Percentiles rank a stretch among this genome's conserved stretches.
These are phyloP conservation scores for Ganoderma lingzhi DNA, from an alignment of 1,284 basidiomycete genomes.

Conservation along the genomic window DNA sequence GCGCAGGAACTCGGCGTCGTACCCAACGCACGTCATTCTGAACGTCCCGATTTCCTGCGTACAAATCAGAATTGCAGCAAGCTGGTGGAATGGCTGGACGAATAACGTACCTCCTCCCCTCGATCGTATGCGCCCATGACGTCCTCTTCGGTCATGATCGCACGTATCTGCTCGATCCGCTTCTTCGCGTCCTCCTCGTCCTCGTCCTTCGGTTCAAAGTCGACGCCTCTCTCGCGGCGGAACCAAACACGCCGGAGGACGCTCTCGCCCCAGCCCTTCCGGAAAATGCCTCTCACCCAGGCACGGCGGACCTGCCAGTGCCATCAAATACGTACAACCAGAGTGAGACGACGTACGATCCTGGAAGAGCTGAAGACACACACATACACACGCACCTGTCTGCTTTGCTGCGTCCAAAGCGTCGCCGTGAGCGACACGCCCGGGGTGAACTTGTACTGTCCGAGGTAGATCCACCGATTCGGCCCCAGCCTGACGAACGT, in stretches of 20 bases:
- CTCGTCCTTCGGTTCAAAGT: conserved; percentile 8
- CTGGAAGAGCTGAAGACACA: background rate
- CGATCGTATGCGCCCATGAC: conserved; percentile 7
- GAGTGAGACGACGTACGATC: background rate
- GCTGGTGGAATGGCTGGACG: background rate
- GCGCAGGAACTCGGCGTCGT: conserved; percentile 15
- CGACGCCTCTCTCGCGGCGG: conserved; percentile 7
- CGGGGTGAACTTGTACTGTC: conserved; percentile 10
- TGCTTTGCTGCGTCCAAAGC: conserved; percentile 10
- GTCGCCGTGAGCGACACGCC: conserved; percentile 10
- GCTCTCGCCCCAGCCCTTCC: conserved; percentile 8
- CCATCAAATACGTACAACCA: background rate
- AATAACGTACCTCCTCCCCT: conserved; percentile 10
- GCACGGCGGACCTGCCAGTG: conserved; percentile 11
- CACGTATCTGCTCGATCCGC: conserved; percentile 6
- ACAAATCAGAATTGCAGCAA: background rate
- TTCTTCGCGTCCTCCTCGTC: background rate
- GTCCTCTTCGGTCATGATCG: background rate
- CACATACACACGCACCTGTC: background rate
- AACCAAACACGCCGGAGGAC: conserved; percentile 7
- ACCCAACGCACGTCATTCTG: conserved; percentile 14
- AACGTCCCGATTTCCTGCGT: conserved; percentile 15
- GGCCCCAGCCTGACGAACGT: conserved; percentile 9
- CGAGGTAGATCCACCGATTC: conserved; percentile 16
- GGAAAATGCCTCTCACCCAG: conserved; percentile 6